A percentile compares a stretch with the other conserved stretches of the same genome.
Evolutionary conservation across 768 basidiomycete genomes (phyloP).

Genomic region (Plicaturopsis crispa): DNA sequence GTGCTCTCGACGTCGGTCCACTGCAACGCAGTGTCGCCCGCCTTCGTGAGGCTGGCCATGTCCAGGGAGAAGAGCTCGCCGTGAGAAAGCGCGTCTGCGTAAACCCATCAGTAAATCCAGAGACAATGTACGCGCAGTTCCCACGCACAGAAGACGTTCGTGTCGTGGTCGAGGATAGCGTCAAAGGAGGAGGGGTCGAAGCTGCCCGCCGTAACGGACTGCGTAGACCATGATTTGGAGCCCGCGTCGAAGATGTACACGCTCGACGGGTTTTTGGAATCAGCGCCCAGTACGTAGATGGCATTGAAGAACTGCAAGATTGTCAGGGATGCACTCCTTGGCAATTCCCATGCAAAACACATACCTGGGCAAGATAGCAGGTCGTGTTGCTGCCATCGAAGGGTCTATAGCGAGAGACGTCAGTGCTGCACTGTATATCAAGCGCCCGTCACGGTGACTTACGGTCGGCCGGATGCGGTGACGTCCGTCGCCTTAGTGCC

Average conservation of each 20-base stretch:
- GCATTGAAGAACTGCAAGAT: conserved; percentile 67
- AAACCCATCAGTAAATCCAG: too few species aligned
- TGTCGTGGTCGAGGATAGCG: conserved; percentile 89
- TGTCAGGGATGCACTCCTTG: conserved; percentile 1
- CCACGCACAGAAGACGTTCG: conserved; percentile 75
- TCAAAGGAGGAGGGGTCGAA: conserved; percentile 60
- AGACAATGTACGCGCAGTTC: background rate
- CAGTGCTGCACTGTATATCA: background rate
- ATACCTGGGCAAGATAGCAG: conserved; percentile 68
- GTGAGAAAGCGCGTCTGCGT: conserved; percentile 62
- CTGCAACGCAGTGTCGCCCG: conserved; percentile 44
- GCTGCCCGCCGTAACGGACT: conserved; percentile 41
- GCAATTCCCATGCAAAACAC: conserved; percentile 6
- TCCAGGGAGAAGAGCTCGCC: conserved; percentile 64
- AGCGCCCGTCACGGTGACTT: conserved; percentile 19
- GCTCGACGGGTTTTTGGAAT: conserved; percentile 56
- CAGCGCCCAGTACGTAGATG: conserved; percentile 77
- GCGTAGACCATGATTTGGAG: conserved; percentile 72
- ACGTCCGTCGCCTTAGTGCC: conserved; percentile 56
- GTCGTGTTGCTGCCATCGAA: conserved; percentile 58
- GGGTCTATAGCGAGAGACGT: conserved; percentile 30
- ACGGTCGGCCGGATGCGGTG: conserved; percentile 74
- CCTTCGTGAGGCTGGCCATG: conserved; percentile 56
- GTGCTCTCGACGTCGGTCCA: conserved; percentile 61
- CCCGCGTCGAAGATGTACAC: conserved; percentile 79